Base-by-base conservation (phyloP, 495 filamentous ascomycete genomes). In the Xylaria castorea region DNA sequence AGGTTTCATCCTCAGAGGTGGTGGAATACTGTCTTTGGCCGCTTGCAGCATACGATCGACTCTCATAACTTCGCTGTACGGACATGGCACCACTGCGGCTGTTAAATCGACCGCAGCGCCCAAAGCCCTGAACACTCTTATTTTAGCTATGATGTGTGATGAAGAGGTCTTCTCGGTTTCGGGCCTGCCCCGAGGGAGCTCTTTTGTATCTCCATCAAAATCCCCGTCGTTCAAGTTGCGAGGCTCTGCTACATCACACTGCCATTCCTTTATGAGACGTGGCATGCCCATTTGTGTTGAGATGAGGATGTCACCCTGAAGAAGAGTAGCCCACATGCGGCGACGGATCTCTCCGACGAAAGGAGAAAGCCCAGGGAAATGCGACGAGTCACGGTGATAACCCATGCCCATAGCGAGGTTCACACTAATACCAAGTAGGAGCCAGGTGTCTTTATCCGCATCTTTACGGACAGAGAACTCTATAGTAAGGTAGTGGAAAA, bases 251-350 rank as follows among this genome's bases (percentile, higher is more conserved):
- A 84, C 82, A 53, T 87, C 85, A 27, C 77, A 83, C 27, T 85
- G 82, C 78, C 79, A 84, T 44, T 77, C 76, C 50, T 83, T 83
- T 25, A 86, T 80, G 7, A 80, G 83, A 34, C 83, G 77, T 20
- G 85, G 85, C 16, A 86, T 72, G 1, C 85, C 85, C 27, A 84
- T 78, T 71, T 87, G 84, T 34, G 83, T 85, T 2, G 84, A 82
- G 2, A 85, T 77, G 44, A 86, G 70, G 14, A 76, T 78, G 61
- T 87, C 85, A 18, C 71, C 40, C 38, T 69, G 67, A 60, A 81
- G 80, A 64, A 85, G 64, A 11, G 82, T 75, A 22, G 75, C 70
- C 83, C 83, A 85, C 3, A 82, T 51, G 16, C 82, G 78, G 48
- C 83, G 76, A 32, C 83, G 79, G 79, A 84, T 83, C 68, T 85